phyloP scores from a whole-genome alignment of 345 rosid species.

The Excoecaria cochinchinensis region DNA sequence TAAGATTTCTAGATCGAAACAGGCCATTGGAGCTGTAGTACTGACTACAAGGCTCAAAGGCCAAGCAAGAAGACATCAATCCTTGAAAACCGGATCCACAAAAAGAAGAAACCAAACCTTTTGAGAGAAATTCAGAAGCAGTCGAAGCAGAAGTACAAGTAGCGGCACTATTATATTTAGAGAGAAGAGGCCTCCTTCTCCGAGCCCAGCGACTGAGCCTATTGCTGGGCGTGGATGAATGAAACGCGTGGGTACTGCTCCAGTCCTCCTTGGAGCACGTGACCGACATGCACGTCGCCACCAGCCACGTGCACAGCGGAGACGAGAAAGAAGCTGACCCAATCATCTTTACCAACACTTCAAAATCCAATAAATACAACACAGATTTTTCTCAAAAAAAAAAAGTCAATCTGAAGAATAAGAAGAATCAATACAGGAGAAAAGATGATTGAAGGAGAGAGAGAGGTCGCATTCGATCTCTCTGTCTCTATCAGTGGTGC shows the following conservation, averaged over 20 bases:
- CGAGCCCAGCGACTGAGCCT: slow-evolving; percentile 39
- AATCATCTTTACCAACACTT: slow-evolving; percentile 8
- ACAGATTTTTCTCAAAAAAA: background rate
- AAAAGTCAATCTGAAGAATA: background rate
- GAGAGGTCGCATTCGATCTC: slow-evolving; percentile 15
- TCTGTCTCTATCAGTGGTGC: background rate
- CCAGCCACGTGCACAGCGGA: slow-evolving; percentile 87
- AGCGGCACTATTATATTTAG: slow-evolving; percentile 22
- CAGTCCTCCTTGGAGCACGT: slow-evolving; percentile 40
- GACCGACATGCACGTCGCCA: slow-evolving; percentile 85
- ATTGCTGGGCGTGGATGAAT: slow-evolving; percentile 26
- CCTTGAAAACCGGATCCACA: slow-evolving; percentile 52
- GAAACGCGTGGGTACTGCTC: slow-evolving; percentile 20
- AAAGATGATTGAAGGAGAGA: background rate
- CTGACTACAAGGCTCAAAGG: slow-evolving; percentile 67
- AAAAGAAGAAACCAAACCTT: slow-evolving; percentile 30
- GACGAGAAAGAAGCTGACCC: slow-evolving; percentile 42
- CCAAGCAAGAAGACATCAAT: slow-evolving; percentile 55
- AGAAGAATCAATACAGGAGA: background rate
- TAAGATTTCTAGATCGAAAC: slow-evolving; percentile 37
- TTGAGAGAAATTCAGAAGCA: background rate
- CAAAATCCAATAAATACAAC: background rate
- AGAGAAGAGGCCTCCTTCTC: slow-evolving; percentile 37
- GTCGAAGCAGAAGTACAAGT: background rate
- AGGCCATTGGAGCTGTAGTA: slow-evolving; percentile 48